Evolutionary conservation across 1,284 basidiomycete genomes (phyloP).

Genomic region (Pyrrhoderma noxium): DNA sequence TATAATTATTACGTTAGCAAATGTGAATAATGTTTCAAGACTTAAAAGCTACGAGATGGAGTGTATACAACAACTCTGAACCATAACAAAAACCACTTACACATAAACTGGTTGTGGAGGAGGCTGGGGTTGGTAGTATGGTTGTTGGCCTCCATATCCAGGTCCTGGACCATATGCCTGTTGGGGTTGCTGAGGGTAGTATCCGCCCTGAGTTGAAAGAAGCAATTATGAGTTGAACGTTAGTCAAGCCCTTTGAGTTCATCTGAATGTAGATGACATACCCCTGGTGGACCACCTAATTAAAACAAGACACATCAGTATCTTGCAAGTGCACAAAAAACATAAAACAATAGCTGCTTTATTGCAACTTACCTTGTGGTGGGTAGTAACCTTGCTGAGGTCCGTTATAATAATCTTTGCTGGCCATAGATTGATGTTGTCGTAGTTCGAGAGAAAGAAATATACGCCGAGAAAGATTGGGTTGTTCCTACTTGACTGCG

Average conservation of each 20-base stretch:
- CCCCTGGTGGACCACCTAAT: constrained; percentile 13
- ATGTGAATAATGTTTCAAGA: too few relatives aligned
- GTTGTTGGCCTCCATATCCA: constrained; percentile 2
- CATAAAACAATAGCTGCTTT: too few relatives aligned
- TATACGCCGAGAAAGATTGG: constrained; percentile 10
- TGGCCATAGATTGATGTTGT: constrained; percentile 45
- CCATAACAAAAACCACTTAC: too few relatives aligned
- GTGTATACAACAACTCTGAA: too few relatives aligned
- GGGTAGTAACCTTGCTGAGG: constrained; percentile 48
- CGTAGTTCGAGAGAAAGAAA: constrained; percentile 21
- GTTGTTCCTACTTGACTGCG: too few relatives aligned
- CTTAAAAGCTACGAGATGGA: too few relatives aligned
- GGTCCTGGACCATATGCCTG: constrained; percentile 45
- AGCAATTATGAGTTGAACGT: background rate
- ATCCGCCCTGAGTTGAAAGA: constrained; percentile 31
- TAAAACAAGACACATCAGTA: background rate
- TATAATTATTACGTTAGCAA: background rate
- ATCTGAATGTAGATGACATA: background rate
- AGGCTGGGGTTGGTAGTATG: constrained; percentile 57
- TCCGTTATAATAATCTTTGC: constrained; percentile 62
- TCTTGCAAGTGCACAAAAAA: background rate
- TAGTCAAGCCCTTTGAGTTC: background rate
- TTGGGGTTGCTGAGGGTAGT: constrained; percentile 72
- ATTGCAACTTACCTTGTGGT: constrained; percentile 53
- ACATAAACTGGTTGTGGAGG: constrained; percentile 69